A percentile compares a stretch with the other conserved stretches of the same genome.
phyloP scores from a whole-genome alignment of 805 yeast species.

The Jamesozyma lodderae region DNA sequence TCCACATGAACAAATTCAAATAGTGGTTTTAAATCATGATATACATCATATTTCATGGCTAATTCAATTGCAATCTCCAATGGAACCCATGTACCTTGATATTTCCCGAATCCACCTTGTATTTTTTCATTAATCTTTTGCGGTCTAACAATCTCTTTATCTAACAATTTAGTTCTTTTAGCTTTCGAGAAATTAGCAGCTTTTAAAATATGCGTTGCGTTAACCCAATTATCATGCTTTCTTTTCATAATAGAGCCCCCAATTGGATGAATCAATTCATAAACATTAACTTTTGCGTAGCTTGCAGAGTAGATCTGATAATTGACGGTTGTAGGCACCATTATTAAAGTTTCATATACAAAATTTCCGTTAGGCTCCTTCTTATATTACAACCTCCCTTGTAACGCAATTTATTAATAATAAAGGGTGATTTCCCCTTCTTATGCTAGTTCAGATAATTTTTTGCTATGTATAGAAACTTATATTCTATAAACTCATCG shows the following conservation, averaged over 20 bases:
- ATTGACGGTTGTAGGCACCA: too few species aligned
- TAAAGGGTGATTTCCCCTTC: too few species aligned
- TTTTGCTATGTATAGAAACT: too few species aligned
- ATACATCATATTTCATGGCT: conserved; percentile 57
- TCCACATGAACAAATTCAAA: conserved; percentile 49
- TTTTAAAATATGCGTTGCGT: conserved; percentile 90
- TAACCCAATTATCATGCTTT: conserved; percentile 72
- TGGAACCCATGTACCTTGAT: conserved; percentile 97
- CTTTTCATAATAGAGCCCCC: conserved; percentile 68
- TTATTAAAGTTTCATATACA: too few species aligned
- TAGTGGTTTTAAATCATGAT: conserved; percentile 51
- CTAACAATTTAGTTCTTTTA: conserved; percentile 82
- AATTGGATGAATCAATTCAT: conserved; percentile 57
- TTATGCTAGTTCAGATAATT: too few species aligned
- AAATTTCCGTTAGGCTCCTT: too few species aligned
- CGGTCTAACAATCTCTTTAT: conserved; percentile 82
- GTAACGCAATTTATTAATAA: too few species aligned
- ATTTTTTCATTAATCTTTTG: conserved; percentile 81
- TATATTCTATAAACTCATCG: too few species aligned
- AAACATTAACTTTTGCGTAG: conserved; percentile 76
- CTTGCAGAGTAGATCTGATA: conserved; percentile 66
- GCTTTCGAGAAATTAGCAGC: conserved; percentile 94
- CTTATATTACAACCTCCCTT: too few species aligned
- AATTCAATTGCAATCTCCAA: conserved; percentile 61
- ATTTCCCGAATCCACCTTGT: conserved; percentile 95